Percentiles rank a stretch among this genome's conserved stretches.
phyloP scores from a whole-genome alignment of 129 eudicot species.

The Flaveria ramosissima region DNA sequence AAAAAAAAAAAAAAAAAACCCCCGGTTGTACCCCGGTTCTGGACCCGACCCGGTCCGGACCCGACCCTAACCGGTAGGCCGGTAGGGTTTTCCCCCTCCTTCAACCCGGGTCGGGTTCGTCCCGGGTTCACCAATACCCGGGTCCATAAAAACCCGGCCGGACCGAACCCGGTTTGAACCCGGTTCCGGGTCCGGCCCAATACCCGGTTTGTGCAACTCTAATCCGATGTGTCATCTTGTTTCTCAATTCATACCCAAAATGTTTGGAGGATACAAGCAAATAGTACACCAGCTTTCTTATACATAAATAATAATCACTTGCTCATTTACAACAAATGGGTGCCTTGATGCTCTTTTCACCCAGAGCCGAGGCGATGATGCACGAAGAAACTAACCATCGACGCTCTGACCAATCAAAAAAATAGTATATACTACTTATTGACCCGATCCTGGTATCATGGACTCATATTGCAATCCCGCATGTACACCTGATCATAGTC shows the following conservation, averaged over 20 bases:
- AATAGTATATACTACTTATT: conserved; percentile 28
- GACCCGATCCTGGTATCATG: conserved; percentile 31
- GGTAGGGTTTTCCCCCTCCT: too few relatives aligned
- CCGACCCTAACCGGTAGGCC: too few relatives aligned
- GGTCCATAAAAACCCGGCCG: too few relatives aligned
- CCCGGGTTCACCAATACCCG: too few relatives aligned
- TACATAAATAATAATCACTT: conserved; percentile 24
- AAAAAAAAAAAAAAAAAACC: too few relatives aligned
- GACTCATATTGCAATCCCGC: conserved; percentile 90
- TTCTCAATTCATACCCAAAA: conserved; percentile 8
- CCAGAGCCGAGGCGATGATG: conserved; percentile 11
- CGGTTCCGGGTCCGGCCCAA: too few relatives aligned
- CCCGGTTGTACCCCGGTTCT: too few relatives aligned
- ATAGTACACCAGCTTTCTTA: conserved; percentile 8
- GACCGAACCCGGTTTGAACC: too few relatives aligned
- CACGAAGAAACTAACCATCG: conserved; percentile 25
- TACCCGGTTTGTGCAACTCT: too few relatives aligned
- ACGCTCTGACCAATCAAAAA: conserved; percentile 25
- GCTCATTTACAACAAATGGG: conserved; percentile 32
- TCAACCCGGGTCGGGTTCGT: too few relatives aligned
- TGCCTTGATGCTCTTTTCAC: conserved; percentile 1
- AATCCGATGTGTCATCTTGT: not conserved
- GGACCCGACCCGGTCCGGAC: too few relatives aligned
- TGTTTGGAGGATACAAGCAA: conserved; percentile 9
- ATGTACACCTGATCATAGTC: conserved; percentile 76